These are phyloP conservation scores for Ganoderma boninense DNA, from an alignment of 1,284 basidiomycete genomes.

Conservation along the genomic window DNA sequence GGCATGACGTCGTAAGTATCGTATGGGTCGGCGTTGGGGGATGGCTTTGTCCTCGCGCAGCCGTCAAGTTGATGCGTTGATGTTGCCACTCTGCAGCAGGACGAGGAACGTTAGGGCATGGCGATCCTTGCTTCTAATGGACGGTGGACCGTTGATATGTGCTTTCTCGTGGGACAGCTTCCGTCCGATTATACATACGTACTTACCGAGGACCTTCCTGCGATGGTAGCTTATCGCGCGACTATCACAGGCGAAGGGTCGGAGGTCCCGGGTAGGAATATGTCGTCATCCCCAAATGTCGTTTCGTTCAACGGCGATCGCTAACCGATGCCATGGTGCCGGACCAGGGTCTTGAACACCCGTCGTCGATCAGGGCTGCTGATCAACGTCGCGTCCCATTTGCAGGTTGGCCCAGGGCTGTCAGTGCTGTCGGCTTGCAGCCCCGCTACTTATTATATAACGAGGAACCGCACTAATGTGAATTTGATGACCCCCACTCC, in stretches of 20 bases:
- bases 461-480: neutral
- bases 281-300: neutral
- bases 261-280: neutral
- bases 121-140: neutral
- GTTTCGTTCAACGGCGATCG: neutral
- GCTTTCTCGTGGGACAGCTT: neutral
- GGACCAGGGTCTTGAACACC: neutral
- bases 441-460: neutral
- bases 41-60: neutral
- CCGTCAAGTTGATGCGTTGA: neutral
- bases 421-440: neutral
- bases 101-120: neutral
- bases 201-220: no score
- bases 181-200: no score
- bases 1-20: neutral
- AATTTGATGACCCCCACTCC: neutral
- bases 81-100: neutral
- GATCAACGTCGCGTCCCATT: neutral
- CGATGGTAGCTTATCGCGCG: no score
- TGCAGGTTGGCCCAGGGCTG: neutral
- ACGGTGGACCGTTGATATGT: neutral
- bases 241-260: neutral
- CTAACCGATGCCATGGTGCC: neutral
- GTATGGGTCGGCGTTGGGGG: neutral
- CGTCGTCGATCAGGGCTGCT: neutral